Percentiles rank a stretch among this genome's conserved stretches.
Conservation (phyloP, 2,329 filamentous ascomycete genomes). For the Colletotrichum tanaceti region DNA sequence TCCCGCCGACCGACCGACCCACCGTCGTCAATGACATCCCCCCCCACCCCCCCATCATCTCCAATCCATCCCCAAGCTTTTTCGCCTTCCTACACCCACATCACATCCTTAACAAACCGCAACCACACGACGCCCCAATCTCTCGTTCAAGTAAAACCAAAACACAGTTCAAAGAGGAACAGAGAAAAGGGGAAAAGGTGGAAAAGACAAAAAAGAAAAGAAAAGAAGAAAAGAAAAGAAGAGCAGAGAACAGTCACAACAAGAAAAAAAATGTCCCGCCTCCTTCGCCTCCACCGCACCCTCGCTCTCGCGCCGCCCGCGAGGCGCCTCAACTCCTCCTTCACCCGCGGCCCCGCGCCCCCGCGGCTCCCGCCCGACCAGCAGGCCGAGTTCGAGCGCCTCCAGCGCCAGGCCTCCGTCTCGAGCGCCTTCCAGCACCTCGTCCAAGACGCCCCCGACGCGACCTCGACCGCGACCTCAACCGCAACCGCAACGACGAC, state of each 20-base stretch:
- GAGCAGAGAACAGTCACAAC: too few relatives aligned
- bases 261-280: conserved; percentile 43
- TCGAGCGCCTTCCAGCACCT: conserved; percentile 55
- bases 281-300: conserved; percentile 41
- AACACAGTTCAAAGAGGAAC: too few relatives aligned
- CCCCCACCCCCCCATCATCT: neutral
- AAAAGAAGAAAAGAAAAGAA: too few relatives aligned
- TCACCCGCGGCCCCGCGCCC: conserved; percentile 73
- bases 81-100: conserved; percentile 6
- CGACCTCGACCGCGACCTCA: too few relatives aligned
- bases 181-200: too few relatives aligned
- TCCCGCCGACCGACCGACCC: neutral
- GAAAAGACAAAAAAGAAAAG: rapidly evolving
- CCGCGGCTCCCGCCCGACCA: conserved; percentile 88
- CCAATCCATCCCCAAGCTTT: conserved; percentile 6
- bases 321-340: conserved; percentile 47
- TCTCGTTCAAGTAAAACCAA: too few relatives aligned
- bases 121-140: neutral
- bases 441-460: conserved; percentile 39
- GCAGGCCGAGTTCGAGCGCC: conserved; percentile 89
- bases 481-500: too few relatives aligned
- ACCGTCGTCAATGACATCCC: conserved; percentile 26
- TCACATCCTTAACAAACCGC: neutral
- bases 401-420: conserved; percentile 73
- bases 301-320: conserved; percentile 27